Evolutionary conservation across 352 stramenopile genomes (phyloP), one percentile per base, ranked within the genome.

Genomic region (Peronospora destructor): DNA sequence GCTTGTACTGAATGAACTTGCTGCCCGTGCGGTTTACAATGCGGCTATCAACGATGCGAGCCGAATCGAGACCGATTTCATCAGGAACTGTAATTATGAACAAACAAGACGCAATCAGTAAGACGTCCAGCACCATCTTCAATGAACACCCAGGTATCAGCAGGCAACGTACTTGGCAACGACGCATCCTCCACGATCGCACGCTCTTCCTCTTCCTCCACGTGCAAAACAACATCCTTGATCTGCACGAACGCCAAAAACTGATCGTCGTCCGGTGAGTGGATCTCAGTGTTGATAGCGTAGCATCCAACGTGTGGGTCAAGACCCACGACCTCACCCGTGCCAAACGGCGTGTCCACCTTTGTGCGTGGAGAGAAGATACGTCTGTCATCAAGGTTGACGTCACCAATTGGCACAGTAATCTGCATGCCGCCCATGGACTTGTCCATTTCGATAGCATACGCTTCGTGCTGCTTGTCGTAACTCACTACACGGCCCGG

Each of bases 1-100:
- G 62, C 59, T 94, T 91, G 73, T 94, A 94, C 66, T 94, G 80
- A 43, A 94, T 89, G 46, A 91, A 94, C 59, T 91, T 91, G 56
- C 88, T 89, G 53, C 76, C 76, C 30, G 72, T 88, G 34, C 72
- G 74, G 51, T 89, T 90, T 40, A 91, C 73, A 48, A 94, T 78
- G 39, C 81, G 79, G 53, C 73, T 87, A 61, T 94, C 81, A 16
- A 90, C 79, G 32, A 94, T 91, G 21, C 80, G 77, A 28, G 81
- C 83, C 32, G 83, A 84, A 25, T 88, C 77, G 6, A 94, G 59
- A 45, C 64, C 63, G 36, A 93, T 93, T 53, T 93, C 83, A 44
- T 89, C 76, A 1, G 83, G 83, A 49, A 93, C 81, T 87, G 54
- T 53, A 47, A 41, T 42, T n/a, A n/a, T n/a, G n/a, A 52, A 23